Evolutionary conservation across 176 grass and related monocot species (phyloP).

Genomic region (Musa beccarii): DNA sequence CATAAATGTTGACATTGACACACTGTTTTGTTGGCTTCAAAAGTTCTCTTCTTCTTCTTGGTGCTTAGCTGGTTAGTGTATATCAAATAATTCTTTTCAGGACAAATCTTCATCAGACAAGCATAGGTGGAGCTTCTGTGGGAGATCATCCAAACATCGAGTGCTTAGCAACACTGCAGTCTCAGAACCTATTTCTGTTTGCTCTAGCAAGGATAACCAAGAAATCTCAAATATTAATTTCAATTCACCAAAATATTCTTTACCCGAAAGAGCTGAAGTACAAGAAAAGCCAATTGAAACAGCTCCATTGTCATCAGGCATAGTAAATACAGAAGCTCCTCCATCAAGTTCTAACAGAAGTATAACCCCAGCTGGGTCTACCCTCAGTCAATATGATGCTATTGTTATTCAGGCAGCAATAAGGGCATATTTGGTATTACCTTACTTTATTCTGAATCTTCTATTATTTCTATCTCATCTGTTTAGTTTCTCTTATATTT

Average conservation of each 20-base stretch:
- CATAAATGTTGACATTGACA: not conserved
- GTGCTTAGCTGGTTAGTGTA: too few species aligned
- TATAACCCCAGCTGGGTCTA: slow-evolving; percentile 2
- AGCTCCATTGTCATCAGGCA: slow-evolving; percentile 17
- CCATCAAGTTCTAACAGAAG: slow-evolving; percentile 25
- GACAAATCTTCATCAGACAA: slow-evolving; percentile 77
- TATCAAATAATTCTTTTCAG: slow-evolving; percentile 32
- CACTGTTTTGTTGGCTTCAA: not conserved
- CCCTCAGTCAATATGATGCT: slow-evolving; percentile 31
- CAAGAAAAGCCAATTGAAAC: slow-evolving; percentile 31
- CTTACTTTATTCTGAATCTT: slow-evolving; percentile 18
- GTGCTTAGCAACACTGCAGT: slow-evolving; percentile 75
- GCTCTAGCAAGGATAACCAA: slow-evolving; percentile 70
- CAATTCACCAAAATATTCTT: slow-evolving; percentile 65
- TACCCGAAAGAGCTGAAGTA: slow-evolving; percentile 50
- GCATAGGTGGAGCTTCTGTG: slow-evolving; percentile 89
- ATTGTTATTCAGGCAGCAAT: slow-evolving; percentile 56
- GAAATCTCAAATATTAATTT: slow-evolving; percentile 39
- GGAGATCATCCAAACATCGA: slow-evolving; percentile 86
- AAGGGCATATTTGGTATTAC: slow-evolving; percentile 53
- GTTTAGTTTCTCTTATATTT: slow-evolving; percentile 7
- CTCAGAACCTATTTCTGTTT: slow-evolving; percentile 58
- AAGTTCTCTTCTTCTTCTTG: not conserved
- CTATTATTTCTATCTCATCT: slow-evolving; percentile 7
- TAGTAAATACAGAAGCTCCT: slow-evolving; percentile 29